Base-by-base conservation (phyloP, 345 rosid genomes). In the Chamaenerion angustifolium region DNA sequence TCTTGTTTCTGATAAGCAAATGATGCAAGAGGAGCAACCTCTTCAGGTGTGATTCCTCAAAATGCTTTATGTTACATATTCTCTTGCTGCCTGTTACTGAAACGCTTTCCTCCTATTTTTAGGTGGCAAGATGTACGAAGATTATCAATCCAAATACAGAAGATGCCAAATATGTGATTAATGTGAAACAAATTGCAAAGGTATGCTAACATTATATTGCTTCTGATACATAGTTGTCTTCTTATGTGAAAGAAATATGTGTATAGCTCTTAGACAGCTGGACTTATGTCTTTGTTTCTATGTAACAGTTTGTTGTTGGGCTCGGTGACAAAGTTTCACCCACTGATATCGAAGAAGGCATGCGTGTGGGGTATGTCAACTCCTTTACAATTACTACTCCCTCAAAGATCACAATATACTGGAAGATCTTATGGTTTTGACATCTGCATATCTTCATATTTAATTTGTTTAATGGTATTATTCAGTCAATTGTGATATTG, bases 21-120 rank as follows among this genome's bases (percentile, higher is more conserved):
- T 92, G 98, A 92, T 92, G 98, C 98, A 92, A 62, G 98, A 92
- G 63, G 98, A 92, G 68, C 96, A 92, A 55, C 98, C 96, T 8
- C 94, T 92, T 48, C 98, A 92, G 78, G 64, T 54, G 18, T 21
- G 12, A 12, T 31, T 50, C 16, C 9, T 13, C 14, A 9, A 10
- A 18, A 7, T 10, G 40, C 23, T 7, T 19, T 17, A 11, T 16
- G n/a, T 19, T 14, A 42, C 2, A 11, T 18, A 1, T 10, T 43
- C 21, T 42, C 19, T 13, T 31, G 37, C 19, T 43, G 23, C 21
- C n/a, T 7, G 17, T 45, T n/a, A 55, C 35, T 12, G 7, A 19
- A 12, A 43, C 16, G 16, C 4, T 12, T 45, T 16, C 12, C 13
- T 56, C 9, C 0, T 10, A 45, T 9, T 12, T 12, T 19, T 37